Evolutionary conservation across 2,329 filamentous ascomycete species (phyloP), one percentile per base, ranked within the genome.

Genomic region (Anthostomella pinea): DNA sequence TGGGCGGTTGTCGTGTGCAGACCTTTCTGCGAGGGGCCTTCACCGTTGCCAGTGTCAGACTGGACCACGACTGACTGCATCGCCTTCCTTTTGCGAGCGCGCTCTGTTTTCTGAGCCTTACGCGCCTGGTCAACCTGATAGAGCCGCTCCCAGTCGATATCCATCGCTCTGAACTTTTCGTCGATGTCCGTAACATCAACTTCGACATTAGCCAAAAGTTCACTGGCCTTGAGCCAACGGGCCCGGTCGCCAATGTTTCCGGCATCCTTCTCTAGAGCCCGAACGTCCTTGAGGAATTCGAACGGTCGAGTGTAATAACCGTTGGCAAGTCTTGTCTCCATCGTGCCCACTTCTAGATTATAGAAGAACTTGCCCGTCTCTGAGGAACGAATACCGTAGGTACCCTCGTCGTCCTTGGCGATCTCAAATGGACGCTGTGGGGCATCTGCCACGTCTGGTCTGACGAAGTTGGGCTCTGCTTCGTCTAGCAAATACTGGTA

Each of bases 251-350:
- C 87, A 39, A 82, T 77, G 8, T 81, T 82, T 57, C 82, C 86
- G 8, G 90, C 83, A 64, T 98, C 93, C 59, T 87, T 91, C 15
- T 84, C 83, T 5, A 98, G 69, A 22, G 83, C 79, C 58, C 84
- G 87, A 53, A 97, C 87, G 58, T 98, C 93, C 25, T 82, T 81
- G 33, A 95, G 66, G 57, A 96, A 98, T 58, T 96, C 91, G 52
- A 83, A 83, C 0, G 90, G 87, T 8, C 90, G 81, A 51, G 89
- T 87, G 64, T 98, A 98, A 64, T 88, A 98, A 5, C 93, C 93
- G 59, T 98, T 97, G 4, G 89, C 94, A 21, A 98, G 71, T n/a
- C 93, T 83, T 59, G 95, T 89, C 66, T 98, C 93, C 35, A 98
- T 96, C 1, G 85, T 91, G 3, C 84, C 84, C 8, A 91, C 86